Percentiles rank a stretch among this genome's conserved stretches.
Conservation (phyloP, 495 filamentous ascomycete genomes). For the Thermochaetoides thermophila region DNA sequence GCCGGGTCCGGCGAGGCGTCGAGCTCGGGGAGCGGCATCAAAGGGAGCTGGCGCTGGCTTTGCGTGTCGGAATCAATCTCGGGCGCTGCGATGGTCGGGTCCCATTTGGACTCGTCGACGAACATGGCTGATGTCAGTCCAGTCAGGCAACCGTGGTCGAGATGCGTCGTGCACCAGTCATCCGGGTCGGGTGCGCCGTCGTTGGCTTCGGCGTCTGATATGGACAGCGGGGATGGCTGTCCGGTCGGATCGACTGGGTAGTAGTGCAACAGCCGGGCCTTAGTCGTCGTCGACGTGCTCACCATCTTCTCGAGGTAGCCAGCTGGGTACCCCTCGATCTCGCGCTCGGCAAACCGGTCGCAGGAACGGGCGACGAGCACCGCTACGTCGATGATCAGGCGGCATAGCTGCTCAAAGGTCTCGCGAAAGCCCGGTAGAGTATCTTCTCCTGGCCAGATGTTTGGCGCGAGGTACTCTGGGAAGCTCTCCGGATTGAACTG, state of each 20-base stretch:
- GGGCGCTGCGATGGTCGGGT: constrained; percentile 21
- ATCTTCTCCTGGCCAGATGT: constrained; percentile 66
- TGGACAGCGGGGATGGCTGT: constrained; percentile 5
- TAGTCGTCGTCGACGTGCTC: constrained; percentile 69
- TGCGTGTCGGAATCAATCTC: constrained; percentile 12
- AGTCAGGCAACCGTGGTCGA: constrained; percentile 86
- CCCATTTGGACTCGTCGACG: constrained; percentile 58
- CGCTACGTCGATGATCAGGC: constrained; percentile 75
- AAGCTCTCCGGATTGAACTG: constrained; percentile 44
- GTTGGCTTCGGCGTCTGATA: constrained; percentile 13
- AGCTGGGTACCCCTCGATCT: constrained; percentile 56
- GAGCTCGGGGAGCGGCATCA: constrained; percentile 52
- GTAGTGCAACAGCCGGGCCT: constrained; percentile 88
- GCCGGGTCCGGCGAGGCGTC: constrained; percentile 58
- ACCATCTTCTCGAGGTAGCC: constrained; percentile 83
- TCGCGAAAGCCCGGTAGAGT: constrained; percentile 57
- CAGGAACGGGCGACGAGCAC: constrained; percentile 76
- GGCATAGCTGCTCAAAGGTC: constrained; percentile 62
- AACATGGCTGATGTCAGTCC: constrained; percentile 95
- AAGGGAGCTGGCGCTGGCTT: constrained; percentile 8
- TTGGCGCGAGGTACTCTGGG: constrained; percentile 45
- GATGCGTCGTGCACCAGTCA: constrained; percentile 92
- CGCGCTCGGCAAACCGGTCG: constrained; percentile 65
- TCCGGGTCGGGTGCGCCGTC: constrained; percentile 44
- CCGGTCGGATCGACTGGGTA: constrained; percentile 45